Evolutionary conservation across 345 rosid species (phyloP).

Genomic region (Punica granatum): DNA sequence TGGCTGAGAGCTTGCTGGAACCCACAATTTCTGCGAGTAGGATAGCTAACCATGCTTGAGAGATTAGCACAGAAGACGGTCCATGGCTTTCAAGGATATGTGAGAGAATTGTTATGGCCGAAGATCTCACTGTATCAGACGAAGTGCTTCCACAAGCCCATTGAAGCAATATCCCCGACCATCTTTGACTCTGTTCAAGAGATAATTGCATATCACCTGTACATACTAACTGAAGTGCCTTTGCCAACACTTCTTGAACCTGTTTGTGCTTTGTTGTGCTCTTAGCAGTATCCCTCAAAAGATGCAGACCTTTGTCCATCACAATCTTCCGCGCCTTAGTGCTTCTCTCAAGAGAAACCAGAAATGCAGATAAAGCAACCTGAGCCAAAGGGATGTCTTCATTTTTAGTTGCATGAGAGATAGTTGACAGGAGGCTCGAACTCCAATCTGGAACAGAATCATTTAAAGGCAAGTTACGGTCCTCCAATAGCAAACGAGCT

Average conservation of each 20-base stretch:
- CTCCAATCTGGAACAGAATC: slow-evolving; percentile 93
- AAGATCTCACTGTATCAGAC: slow-evolving; percentile 50
- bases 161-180: slow-evolving; percentile 77
- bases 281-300: slow-evolving; percentile 75
- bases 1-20: slow-evolving; percentile 43
- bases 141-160: slow-evolving; percentile 70
- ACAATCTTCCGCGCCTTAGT: slow-evolving; percentile 49
- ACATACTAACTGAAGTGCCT: slow-evolving; percentile 72
- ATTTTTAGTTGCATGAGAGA: slow-evolving; percentile 68
- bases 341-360: slow-evolving; percentile 81
- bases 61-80: slow-evolving; percentile 64
- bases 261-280: slow-evolving; percentile 53
- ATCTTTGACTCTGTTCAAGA: slow-evolving; percentile 86
- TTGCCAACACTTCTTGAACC: slow-evolving; percentile 82
- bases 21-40: slow-evolving; percentile 54
- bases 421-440: slow-evolving; percentile 76
- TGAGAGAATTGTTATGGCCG: slow-evolving; percentile 75
- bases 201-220: slow-evolving; percentile 55
- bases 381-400: slow-evolving; percentile 77
- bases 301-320: slow-evolving; percentile 78
- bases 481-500: slow-evolving; percentile 79
- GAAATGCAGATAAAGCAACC: slow-evolving; percentile 82
- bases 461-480: slow-evolving; percentile 64
- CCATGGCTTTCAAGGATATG: slow-evolving; percentile 74
- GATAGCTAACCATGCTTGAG: slow-evolving; percentile 94